A percentile compares a stretch with the other conserved stretches of the same genome.
Evolutionary conservation across 2,329 filamentous ascomycete genomes (phyloP).

Genomic region (Chaetomiaceae sp.): DNA sequence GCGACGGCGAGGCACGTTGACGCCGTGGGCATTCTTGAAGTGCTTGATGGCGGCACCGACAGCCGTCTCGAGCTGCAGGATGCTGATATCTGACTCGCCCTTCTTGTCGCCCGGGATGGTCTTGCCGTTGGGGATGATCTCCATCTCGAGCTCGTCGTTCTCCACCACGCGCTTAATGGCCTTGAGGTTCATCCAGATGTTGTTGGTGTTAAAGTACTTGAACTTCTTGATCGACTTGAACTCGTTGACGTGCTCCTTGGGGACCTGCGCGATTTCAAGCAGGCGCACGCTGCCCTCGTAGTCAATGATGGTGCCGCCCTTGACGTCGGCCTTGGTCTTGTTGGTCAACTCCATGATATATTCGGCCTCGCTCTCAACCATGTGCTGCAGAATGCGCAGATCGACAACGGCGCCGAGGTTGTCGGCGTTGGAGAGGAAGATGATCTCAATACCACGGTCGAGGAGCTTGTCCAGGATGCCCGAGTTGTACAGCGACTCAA

Average conservation of each 20-base stretch:
- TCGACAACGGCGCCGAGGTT: constrained; percentile 98
- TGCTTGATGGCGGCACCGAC: constrained; percentile 98
- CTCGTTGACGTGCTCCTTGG: constrained; percentile 99
- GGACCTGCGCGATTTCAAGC: constrained; percentile 97
- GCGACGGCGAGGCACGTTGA: constrained; percentile 94
- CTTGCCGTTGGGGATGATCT: constrained; percentile 99
- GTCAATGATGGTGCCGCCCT: constrained; percentile 99
- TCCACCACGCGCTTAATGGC: constrained; percentile 98
- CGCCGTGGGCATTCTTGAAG: constrained; percentile 97
- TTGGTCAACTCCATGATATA: constrained; percentile 99
- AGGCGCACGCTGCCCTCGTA: constrained; percentile 96
- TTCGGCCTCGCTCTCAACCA: constrained; percentile 94
- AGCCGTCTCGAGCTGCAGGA: constrained; percentile 97
- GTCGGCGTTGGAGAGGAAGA: constrained; percentile 99
- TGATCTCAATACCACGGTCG: constrained; percentile 89
- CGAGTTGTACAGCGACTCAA: constrained; percentile 99
- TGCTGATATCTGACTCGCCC: constrained; percentile 96
- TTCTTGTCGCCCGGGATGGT: constrained; percentile 98
- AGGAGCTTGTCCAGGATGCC: constrained; percentile 96
- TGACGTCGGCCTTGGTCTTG: constrained; percentile 99
- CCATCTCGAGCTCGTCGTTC: constrained; percentile 97
- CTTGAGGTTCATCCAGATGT: constrained; percentile 98
- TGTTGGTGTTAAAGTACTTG: constrained; percentile 99
- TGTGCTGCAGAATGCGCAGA: constrained; percentile 97
- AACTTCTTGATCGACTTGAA: constrained; percentile 99